Conservation (phyloP, 257 asterid species). For the Oldenlandia corymbosa region DNA sequence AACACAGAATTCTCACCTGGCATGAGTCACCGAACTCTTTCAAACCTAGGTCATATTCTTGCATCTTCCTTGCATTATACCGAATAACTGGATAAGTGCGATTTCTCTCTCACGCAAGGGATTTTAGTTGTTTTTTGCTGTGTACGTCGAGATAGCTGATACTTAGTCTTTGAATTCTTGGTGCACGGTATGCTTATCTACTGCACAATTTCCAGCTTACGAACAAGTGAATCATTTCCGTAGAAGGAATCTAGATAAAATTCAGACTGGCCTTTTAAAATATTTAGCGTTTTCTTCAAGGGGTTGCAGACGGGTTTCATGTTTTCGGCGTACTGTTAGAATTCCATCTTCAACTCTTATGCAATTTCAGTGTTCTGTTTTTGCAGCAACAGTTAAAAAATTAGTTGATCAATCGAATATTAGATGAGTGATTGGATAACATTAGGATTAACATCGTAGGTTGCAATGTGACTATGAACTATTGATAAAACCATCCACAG, state of each 20-base stretch:
- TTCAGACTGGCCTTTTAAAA: too few relatives aligned
- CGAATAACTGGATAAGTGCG: slow-evolving; percentile 56
- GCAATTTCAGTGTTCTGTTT: background rate
- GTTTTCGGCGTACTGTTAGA: background rate
- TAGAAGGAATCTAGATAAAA: background rate
- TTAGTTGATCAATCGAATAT: background rate
- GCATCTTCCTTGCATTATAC: slow-evolving; percentile 60
- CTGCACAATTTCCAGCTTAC: slow-evolving; percentile 63
- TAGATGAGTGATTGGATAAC: background rate
- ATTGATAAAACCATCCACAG: too few relatives aligned
- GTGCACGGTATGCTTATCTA: too few relatives aligned
- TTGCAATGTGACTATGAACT: too few relatives aligned
- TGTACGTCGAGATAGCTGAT: slow-evolving; percentile 59
- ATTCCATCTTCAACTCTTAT: background rate
- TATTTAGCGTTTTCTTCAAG: too few relatives aligned
- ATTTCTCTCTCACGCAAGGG: slow-evolving; percentile 67
- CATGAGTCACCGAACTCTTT: too few relatives aligned
- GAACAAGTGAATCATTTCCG: slow-evolving; percentile 32
- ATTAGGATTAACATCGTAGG: too few relatives aligned
- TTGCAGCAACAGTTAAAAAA: background rate
- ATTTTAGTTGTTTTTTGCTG: slow-evolving; percentile 66
- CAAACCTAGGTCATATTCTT: too few relatives aligned
- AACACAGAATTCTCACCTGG: too few relatives aligned
- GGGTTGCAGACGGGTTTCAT: background rate
- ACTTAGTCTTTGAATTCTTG: slow-evolving; percentile 70